Percentiles rank a stretch among this genome's conserved stretches.
Conservation (phyloP, 1,284 basidiomycete genomes). For the Leccinum holopus region DNA sequence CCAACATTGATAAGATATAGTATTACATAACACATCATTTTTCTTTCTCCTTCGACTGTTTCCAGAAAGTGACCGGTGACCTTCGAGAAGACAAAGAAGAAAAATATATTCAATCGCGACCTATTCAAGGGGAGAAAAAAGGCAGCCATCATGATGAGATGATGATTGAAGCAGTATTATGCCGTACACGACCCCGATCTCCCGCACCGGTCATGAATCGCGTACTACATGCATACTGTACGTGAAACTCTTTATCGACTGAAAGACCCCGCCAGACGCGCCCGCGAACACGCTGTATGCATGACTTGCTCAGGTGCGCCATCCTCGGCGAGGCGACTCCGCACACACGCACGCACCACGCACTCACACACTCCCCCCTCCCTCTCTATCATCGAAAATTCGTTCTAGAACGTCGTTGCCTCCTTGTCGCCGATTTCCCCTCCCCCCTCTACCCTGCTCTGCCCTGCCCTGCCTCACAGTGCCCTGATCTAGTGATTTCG, state of each 20-base stretch:
- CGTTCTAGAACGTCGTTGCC: background rate
- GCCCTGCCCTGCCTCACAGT: background rate
- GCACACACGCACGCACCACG: background rate
- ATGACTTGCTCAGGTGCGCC: conserved; percentile 3
- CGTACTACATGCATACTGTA: background rate
- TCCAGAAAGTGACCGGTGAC: background rate
- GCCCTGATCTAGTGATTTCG: conserved; percentile 6
- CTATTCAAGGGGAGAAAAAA: background rate
- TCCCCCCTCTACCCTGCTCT: background rate
- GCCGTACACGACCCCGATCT: background rate
- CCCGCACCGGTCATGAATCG: background rate
- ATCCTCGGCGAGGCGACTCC: conserved; percentile 5
- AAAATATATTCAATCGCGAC: background rate
- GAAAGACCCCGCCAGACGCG: background rate
- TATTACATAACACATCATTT: background rate
- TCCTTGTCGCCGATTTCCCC: conserved; percentile 13
- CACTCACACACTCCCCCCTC: background rate
- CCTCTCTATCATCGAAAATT: background rate
- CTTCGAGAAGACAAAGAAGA: background rate
- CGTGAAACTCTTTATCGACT: background rate
- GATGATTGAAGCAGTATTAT: background rate
- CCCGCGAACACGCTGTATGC: background rate
- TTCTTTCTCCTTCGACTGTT: background rate
- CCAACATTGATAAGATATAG: background rate
- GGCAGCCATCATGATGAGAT: background rate